Percentiles rank a stretch among this genome's conserved stretches.
These are phyloP conservation scores for Aspergillus fumigatus DNA, from an alignment of 2,329 filamentous ascomycete genomes.

Conservation along the genomic window DNA sequence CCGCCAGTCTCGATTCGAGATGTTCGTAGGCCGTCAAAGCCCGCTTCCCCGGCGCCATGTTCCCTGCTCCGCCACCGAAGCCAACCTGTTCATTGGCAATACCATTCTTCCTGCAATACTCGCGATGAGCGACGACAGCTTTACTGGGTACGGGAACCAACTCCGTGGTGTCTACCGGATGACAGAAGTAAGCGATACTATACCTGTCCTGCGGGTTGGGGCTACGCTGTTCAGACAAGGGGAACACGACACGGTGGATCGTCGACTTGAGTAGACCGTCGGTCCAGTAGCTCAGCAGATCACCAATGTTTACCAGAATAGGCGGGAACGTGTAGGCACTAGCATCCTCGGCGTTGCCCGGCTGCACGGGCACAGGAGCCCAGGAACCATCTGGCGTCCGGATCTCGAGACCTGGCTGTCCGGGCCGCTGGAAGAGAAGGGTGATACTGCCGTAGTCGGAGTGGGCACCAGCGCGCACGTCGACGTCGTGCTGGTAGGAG, in stretches of 20 bases:
- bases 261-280: conserved; percentile 81
- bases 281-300: conserved; percentile 81
- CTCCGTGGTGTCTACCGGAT: conserved; percentile 53
- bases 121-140: conserved; percentile 42
- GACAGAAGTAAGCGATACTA: conserved; percentile 60
- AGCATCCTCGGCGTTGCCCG: conserved; percentile 45
- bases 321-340: conserved; percentile 57
- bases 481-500: conserved; percentile 47
- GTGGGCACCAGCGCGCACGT: conserved; percentile 85
- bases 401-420: conserved; percentile 84
- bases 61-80: conserved; percentile 38
- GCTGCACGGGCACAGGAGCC: conserved; percentile 65
- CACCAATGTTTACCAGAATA: conserved; percentile 68
- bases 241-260: conserved; percentile 81
- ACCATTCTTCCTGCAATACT: conserved; percentile 19
- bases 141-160: conserved; percentile 53
- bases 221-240: conserved; percentile 36
- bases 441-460: conserved; percentile 74
- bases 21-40: conserved; percentile 56
- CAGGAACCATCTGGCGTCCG: conserved; percentile 54
- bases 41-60: conserved; percentile 26
- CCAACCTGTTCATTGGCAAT: conserved; percentile 35
- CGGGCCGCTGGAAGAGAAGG: conserved; percentile 75
- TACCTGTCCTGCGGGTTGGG: conserved; percentile 48
- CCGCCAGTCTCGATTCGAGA: conserved; percentile 52